Evolutionary conservation across 2,329 filamentous ascomycete species (phyloP).

Genomic region (Hymenoscyphus linearis): DNA sequence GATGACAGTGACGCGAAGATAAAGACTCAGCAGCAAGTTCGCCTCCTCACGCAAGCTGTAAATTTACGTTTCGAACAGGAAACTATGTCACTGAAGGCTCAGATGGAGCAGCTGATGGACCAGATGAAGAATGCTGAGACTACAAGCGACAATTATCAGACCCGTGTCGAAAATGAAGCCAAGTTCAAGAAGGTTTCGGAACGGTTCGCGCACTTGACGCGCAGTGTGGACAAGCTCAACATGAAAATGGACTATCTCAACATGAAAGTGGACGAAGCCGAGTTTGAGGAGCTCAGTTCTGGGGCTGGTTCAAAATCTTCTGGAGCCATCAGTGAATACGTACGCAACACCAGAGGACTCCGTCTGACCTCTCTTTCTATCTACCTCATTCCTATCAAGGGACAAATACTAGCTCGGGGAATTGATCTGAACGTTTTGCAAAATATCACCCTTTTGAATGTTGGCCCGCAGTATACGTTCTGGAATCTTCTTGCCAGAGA

Average conservation of each 20-base stretch:
- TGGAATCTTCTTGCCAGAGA: conserved; percentile 53
- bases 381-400: conserved; percentile 55
- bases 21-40: background rate
- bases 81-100: conserved; percentile 17
- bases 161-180: conserved; percentile 4
- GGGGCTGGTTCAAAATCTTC: background rate
- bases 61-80: conserved; percentile 9
- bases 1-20: background rate
- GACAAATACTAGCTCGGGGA: conserved; percentile 49
- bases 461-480: conserved; percentile 55
- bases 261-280: conserved; percentile 9
- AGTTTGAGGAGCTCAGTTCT: background rate
- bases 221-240: conserved; percentile 10
- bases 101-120: conserved; percentile 19
- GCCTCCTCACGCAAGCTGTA: background rate
- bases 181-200: conserved; percentile 8
- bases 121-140: conserved; percentile 8
- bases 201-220: conserved; percentile 9
- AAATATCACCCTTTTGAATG: conserved; percentile 56
- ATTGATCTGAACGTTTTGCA: conserved; percentile 53
- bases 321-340: conserved; percentile 42
- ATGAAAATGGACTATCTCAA: conserved; percentile 11
- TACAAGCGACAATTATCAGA: conserved; percentile 5
- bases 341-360: conserved; percentile 53
- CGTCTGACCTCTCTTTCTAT: conserved; percentile 49